Percentiles rank a stretch among this genome's conserved stretches.
These are phyloP conservation scores for Candida sanyaensis DNA, from an alignment of 1,139 yeast genomes.

Conservation along the genomic window DNA sequence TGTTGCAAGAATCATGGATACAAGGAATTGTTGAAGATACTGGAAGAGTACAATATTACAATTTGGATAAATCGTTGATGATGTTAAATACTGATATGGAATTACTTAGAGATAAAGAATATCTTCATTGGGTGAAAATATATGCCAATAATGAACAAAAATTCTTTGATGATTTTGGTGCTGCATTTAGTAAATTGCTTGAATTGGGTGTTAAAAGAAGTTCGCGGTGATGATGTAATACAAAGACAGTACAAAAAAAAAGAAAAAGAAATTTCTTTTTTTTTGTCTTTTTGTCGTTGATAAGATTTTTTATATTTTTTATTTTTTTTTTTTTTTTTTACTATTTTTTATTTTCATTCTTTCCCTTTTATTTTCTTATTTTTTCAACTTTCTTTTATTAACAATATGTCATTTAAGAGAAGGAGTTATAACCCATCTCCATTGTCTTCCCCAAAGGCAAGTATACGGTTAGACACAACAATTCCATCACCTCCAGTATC, in stretches of 20 bases:
- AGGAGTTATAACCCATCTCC: slow-evolving; percentile 24
- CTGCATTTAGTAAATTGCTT: slow-evolving; percentile 53
- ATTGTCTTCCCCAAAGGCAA: slow-evolving; percentile 13
- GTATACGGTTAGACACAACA: neutral
- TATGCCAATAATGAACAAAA: slow-evolving; percentile 56
- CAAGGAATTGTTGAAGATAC: slow-evolving; percentile 40
- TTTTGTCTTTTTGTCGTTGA: no score
- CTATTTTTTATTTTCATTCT: no score
- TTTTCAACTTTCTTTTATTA: no score
- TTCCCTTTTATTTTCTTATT: no score
- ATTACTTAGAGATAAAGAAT: slow-evolving; percentile 49
- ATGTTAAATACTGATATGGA: slow-evolving; percentile 69
- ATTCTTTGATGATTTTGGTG: slow-evolving; percentile 55
- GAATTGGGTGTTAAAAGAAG: slow-evolving; percentile 48
- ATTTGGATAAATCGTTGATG: slow-evolving; percentile 48
- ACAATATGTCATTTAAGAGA: slow-evolving; percentile 18
- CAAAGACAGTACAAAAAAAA: no score
- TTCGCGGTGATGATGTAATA: no score
- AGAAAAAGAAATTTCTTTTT: no score
- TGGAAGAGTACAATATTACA: slow-evolving; percentile 38
- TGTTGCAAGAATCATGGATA: slow-evolving; percentile 34
- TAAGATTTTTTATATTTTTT: no score
- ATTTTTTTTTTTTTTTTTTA: no score
- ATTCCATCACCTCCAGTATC: slow-evolving; percentile 1
- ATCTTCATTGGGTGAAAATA: slow-evolving; percentile 49